These are phyloP conservation scores for Exophiala oligosperma DNA, from an alignment of 2,329 filamentous ascomycete genomes.

Conservation along the genomic window DNA sequence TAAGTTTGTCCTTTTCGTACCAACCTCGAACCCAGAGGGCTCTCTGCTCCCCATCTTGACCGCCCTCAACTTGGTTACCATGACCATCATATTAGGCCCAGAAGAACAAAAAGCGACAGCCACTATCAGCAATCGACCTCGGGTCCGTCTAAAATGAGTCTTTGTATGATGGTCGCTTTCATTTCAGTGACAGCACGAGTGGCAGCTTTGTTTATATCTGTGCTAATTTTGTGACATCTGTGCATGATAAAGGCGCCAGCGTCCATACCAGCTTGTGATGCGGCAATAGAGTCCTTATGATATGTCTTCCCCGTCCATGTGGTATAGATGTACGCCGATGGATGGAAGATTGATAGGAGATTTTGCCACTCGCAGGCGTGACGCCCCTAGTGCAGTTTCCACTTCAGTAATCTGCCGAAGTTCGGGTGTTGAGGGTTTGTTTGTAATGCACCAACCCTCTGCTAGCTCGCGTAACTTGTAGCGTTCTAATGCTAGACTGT, in stretches of 20 bases:
- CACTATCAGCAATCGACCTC: constrained; percentile 26
- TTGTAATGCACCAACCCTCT: constrained; percentile 52
- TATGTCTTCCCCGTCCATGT: constrained; percentile 51
- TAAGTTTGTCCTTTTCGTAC: constrained; percentile 57
- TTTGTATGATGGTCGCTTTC: constrained; percentile 57
- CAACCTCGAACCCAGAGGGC: constrained; percentile 47
- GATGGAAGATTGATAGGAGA: constrained; percentile 52
- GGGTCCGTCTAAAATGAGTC: constrained; percentile 39
- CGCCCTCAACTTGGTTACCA: too few relatives aligned
- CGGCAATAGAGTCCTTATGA: constrained; percentile 47
- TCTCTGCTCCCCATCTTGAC: constrained; percentile 19
- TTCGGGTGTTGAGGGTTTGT: too few relatives aligned
- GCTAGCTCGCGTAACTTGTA: constrained; percentile 51
- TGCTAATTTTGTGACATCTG: constrained; percentile 52
- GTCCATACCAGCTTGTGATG: constrained; percentile 53
- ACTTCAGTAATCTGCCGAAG: too few relatives aligned
- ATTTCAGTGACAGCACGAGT: constrained; percentile 53
- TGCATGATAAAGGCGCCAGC: constrained; percentile 59
- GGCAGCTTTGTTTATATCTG: constrained; percentile 42
- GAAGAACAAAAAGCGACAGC: constrained; percentile 28
- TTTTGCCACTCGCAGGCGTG: constrained; percentile 54
- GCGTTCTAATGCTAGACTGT: constrained; percentile 45
- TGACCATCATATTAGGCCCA: constrained; percentile 2
- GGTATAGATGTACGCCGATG: constrained; percentile 50
- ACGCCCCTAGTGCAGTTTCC: too few relatives aligned